A percentile compares a stretch with the other conserved stretches of the same genome.
phyloP scores from a whole-genome alignment of 257 asterid species.

The Solanum pimpinellifolium region DNA sequence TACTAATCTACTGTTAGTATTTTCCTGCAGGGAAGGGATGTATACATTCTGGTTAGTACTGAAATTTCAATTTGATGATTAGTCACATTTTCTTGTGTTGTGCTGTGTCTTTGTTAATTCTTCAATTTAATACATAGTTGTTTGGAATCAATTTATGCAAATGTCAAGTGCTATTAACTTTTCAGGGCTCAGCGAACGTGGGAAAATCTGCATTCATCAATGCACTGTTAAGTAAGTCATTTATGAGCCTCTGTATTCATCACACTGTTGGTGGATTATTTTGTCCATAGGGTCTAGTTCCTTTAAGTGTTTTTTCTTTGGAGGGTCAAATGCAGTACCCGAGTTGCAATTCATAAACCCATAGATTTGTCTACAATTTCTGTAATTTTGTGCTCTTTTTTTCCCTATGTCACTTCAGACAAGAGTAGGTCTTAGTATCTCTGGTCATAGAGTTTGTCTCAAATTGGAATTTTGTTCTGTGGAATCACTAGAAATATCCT shows the following conservation, averaged over 20 bases:
- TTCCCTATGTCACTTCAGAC: not conserved
- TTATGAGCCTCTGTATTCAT: not conserved
- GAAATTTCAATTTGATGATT: conserved; percentile 1
- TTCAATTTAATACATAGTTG: not conserved
- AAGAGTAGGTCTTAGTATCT: not conserved
- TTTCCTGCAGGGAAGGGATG: conserved; percentile 84
- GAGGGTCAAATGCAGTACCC: not conserved
- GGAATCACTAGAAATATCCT: not conserved
- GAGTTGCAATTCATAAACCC: not conserved
- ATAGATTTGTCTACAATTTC: not conserved
- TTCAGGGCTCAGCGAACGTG: conserved; percentile 94
- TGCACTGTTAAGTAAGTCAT: conserved; percentile 76
- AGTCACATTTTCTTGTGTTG: not conserved
- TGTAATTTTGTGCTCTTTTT: not conserved
- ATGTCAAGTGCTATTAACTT: conserved; percentile 6
- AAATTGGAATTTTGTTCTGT: not conserved
- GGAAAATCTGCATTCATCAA: conserved; percentile 97
- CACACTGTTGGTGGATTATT: not conserved
- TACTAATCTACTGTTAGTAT: conserved; percentile 8
- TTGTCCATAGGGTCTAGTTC: not conserved
- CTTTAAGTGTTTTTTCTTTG: not conserved
- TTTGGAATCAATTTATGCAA: not conserved
- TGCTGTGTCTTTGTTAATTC: not conserved
- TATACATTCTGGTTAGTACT: conserved; percentile 76
- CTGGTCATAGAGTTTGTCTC: not conserved